A percentile compares a stretch with the other conserved stretches of the same genome.
phyloP scores from a whole-genome alignment of 148 eudicot genomes.

The Amaranthus palmeri region DNA sequence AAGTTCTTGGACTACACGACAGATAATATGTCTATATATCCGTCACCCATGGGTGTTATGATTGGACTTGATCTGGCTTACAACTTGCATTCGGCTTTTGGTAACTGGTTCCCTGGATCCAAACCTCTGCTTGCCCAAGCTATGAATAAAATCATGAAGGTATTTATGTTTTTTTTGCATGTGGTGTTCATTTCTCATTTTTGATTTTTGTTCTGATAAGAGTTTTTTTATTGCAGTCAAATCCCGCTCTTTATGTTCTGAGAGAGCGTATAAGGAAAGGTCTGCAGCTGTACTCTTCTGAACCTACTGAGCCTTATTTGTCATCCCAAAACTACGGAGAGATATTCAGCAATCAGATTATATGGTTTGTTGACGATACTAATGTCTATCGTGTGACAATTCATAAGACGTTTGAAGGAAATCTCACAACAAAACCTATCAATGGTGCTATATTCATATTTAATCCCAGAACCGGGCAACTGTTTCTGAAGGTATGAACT shows the following conservation, averaged over 20 bases:
- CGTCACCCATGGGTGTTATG: constrained; percentile 98
- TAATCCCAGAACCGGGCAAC: constrained; percentile 93
- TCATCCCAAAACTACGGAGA: constrained; percentile 99
- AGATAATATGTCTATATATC: constrained; percentile 98
- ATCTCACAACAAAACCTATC: constrained; percentile 95
- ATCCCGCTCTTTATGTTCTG: constrained; percentile 92
- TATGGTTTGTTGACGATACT: constrained; percentile 99
- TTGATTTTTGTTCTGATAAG: neutral
- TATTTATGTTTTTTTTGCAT: constrained; percentile 14
- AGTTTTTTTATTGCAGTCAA: constrained; percentile 56
- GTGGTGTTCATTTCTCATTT: neutral
- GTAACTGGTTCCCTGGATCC: constrained; percentile 99
- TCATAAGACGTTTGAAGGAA: constrained; percentile 98
- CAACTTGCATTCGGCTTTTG: constrained; percentile 99
- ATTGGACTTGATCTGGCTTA: constrained; percentile 96
- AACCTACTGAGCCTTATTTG: constrained; percentile 96
- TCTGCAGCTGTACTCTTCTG: constrained; percentile 96
- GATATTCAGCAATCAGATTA: constrained; percentile 96
- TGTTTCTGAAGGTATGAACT: constrained; percentile 73
- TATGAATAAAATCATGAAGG: constrained; percentile 99
- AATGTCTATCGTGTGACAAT: constrained; percentile 98
- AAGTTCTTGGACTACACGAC: constrained; percentile 99
- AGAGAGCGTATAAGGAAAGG: constrained; percentile 98
- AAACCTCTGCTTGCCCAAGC: constrained; percentile 97
- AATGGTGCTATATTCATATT: constrained; percentile 98